phyloP scores from a whole-genome alignment of 169 alveolate genomes.

The Toxoplasma gondii region DNA sequence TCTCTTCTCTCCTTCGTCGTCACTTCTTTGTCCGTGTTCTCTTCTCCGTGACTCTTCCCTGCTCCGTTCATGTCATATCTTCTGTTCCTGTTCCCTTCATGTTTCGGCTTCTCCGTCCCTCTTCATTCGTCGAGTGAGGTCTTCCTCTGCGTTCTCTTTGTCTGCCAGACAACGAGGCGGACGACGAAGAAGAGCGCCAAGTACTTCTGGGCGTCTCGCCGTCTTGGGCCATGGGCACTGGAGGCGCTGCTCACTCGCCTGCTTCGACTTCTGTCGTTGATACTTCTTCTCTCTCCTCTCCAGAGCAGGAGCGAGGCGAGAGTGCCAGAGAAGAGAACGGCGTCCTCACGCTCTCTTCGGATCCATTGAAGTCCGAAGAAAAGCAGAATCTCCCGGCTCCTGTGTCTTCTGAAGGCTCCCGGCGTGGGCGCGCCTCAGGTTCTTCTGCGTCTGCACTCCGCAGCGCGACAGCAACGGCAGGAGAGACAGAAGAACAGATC shows the following conservation, averaged over 20 bases:
- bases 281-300: neutral
- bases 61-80: neutral
- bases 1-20: neutral
- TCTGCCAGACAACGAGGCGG: slow-evolving; percentile 34
- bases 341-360: neutral
- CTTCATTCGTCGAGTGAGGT: too few relatives aligned
- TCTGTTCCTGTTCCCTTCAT: neutral
- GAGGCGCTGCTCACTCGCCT: too few relatives aligned
- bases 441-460: too few relatives aligned
- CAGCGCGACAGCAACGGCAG: too few relatives aligned
- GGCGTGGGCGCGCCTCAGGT: neutral
- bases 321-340: too few relatives aligned
- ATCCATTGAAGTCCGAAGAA: neutral
- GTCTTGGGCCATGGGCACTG: neutral
- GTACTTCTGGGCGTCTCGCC: neutral
- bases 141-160: neutral
- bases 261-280: neutral
- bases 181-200: slow-evolving; percentile 34
- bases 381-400: neutral
- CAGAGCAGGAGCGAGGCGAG: too few relatives aligned
- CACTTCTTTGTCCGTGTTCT: neutral
- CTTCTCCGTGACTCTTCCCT: neutral
- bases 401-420: neutral
- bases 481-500: neutral
- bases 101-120: neutral